Evolutionary conservation across 164 flowering plant species (phyloP), one percentile per base, ranked within the genome.

Genomic region (Aristolochia californica): DNA sequence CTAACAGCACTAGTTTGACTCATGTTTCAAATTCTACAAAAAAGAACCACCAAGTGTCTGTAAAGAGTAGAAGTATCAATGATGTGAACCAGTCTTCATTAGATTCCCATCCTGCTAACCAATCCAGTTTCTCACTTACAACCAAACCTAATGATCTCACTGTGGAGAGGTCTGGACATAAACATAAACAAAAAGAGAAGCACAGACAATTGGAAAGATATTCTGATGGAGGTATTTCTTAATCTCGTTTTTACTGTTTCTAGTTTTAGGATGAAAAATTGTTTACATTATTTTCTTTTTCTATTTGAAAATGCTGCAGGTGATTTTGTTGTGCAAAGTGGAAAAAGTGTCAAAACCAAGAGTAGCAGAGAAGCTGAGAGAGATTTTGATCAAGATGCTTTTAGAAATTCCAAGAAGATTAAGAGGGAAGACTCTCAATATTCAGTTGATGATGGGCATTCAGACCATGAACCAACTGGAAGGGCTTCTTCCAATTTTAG

Each of bases 391-490:
- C 76, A 64, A 62, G 82, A 77, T 61, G 56, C 26, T 67, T 62
- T 48, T 60, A 75, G 58, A 67, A 62, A 66, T 47, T 70, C 80
- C 55, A 89, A 93, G 83, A 89, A 86, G 72, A 51, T 59, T 9
- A 85, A 77, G 82, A 68, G 58, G 27, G 85, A 70, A 45, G 70
- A 52, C 17, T 30, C 63, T 43, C 67, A 54, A 43, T 28, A n/a
- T 65, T 30, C 57, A 30, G 77, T 69, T 56, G 81, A 69, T 55
- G 77, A 69, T 56, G 48, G 71, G 72, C 60, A 24, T 44, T 65
- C 76, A 68, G 85, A 69, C 30, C 74, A 62, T 21, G 57, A 17
- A 43, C 61, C 50, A 53, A 53, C 56, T 47, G 61, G 62, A 43
- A 72, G 27, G 56, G 57, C 58, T 18, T 62, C 57, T 40, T 30